These are phyloP conservation scores for Paracorniculantispora psalliotae DNA, from an alignment of 2,329 filamentous ascomycete genomes.

Conservation along the genomic window DNA sequence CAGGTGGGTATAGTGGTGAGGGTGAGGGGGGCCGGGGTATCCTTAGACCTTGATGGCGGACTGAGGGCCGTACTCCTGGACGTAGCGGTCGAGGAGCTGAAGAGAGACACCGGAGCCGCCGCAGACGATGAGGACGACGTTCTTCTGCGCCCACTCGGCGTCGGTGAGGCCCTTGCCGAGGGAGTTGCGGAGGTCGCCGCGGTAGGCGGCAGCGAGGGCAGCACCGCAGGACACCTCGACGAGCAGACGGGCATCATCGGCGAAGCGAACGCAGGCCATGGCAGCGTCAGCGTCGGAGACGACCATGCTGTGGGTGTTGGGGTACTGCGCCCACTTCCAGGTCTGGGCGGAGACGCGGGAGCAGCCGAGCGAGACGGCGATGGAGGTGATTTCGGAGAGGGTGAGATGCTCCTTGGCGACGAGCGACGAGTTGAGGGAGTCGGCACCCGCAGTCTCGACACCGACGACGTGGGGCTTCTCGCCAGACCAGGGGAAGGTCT, in stretches of 20 bases:
- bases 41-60: constrained; percentile 27
- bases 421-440: constrained; percentile 62
- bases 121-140: constrained; percentile 80
- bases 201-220: constrained; percentile 65
- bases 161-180: constrained; percentile 50
- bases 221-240: constrained; percentile 86
- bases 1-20: neutral
- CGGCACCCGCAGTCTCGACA: constrained; percentile 70
- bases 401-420: constrained; percentile 53
- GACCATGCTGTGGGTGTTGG: constrained; percentile 33
- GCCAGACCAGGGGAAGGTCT: constrained; percentile 35
- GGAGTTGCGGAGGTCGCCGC: constrained; percentile 54
- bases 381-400: constrained; percentile 66
- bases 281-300: constrained; percentile 63
- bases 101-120: constrained; percentile 67
- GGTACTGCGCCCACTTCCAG: constrained; percentile 56
- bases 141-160: constrained; percentile 58
- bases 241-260: constrained; percentile 74
- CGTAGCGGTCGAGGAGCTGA: constrained; percentile 56
- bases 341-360: constrained; percentile 62
- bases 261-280: constrained; percentile 68
- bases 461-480: constrained; percentile 55
- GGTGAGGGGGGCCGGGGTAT: neutral
- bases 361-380: constrained; percentile 72
- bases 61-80: constrained; percentile 36